These are phyloP conservation scores for Nephelium lappaceum DNA, from an alignment of 345 rosid genomes.

Conservation along the genomic window DNA sequence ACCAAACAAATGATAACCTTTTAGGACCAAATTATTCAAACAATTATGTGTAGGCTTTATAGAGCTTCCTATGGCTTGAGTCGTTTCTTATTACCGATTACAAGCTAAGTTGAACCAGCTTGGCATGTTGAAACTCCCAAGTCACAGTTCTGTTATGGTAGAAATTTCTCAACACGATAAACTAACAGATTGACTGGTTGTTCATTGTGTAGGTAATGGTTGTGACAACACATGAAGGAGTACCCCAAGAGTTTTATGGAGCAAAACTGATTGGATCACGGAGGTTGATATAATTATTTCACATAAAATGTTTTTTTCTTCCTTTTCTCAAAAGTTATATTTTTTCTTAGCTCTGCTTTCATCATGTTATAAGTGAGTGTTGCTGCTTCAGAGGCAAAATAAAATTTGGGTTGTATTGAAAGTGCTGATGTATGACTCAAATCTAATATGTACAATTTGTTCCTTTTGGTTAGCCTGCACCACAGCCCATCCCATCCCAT, in stretches of 20 bases:
- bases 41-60: background rate
- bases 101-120: constrained; percentile 3
- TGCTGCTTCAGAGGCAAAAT: background rate
- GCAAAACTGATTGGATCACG: constrained; percentile 93
- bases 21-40: background rate
- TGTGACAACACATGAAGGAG: constrained; percentile 98
- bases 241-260: constrained; percentile 92
- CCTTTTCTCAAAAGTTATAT: background rate
- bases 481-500: too few species aligned
- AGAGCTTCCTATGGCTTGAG: constrained; percentile 6
- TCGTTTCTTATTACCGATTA: constrained; percentile 4
- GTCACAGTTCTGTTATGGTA: background rate
- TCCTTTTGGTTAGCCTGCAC: too few species aligned
- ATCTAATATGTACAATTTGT: background rate
- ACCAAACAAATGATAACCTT: background rate
- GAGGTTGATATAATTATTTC: constrained; percentile 50
- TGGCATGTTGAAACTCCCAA: background rate
- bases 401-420: background rate
- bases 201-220: constrained; percentile 72
- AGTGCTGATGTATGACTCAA: background rate
- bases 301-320: background rate
- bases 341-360: background rate
- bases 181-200: constrained; percentile 13
- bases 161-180: constrained; percentile 7
- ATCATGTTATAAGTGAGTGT: background rate